Conservation (phyloP, 2,329 filamentous ascomycete species). For the Botrytis elliptica region DNA sequence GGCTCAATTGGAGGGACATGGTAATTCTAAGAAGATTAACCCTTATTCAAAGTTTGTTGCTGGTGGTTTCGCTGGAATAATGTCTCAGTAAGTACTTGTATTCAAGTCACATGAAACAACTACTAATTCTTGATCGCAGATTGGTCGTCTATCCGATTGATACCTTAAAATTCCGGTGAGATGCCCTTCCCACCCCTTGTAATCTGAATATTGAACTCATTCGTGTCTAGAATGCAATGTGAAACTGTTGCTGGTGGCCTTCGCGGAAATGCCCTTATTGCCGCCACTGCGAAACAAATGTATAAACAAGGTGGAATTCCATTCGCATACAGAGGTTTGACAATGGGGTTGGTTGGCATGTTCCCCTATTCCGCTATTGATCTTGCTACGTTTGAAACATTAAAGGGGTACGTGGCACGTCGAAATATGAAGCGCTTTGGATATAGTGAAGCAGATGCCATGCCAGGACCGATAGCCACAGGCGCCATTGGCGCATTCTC, state of each 20-base stretch:
- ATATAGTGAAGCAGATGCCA: constrained; percentile 79
- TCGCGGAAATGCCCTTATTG: constrained; percentile 78
- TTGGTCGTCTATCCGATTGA: constrained; percentile 74
- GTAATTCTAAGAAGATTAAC: constrained; percentile 75
- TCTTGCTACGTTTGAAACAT: constrained; percentile 89
- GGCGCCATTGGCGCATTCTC: constrained; percentile 88
- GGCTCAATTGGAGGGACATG: constrained; percentile 82
- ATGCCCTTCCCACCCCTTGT: neutral
- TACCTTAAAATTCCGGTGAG: constrained; percentile 57
- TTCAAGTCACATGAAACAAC: constrained; percentile 5
- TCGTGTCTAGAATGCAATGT: constrained; percentile 67
- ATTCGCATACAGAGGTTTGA: constrained; percentile 86
- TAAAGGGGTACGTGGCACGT: constrained; percentile 72
- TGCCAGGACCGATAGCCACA: constrained; percentile 77
- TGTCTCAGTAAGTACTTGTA: constrained; percentile 69
- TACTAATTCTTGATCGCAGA: constrained; percentile 43
- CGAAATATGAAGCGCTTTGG: constrained; percentile 68
- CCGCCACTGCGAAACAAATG: constrained; percentile 84
- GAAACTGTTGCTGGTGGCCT: constrained; percentile 85
- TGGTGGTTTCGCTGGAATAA: constrained; percentile 88
- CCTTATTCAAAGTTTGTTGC: constrained; percentile 86
- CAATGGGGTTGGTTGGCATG: constrained; percentile 92
- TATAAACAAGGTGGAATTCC: constrained; percentile 70
- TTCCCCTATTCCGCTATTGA: constrained; percentile 98
- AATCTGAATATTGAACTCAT: constrained; percentile 24